phyloP scores from a whole-genome alignment of 2,329 filamentous ascomycete genomes.

The Ceratocystis alfenasii region DNA sequence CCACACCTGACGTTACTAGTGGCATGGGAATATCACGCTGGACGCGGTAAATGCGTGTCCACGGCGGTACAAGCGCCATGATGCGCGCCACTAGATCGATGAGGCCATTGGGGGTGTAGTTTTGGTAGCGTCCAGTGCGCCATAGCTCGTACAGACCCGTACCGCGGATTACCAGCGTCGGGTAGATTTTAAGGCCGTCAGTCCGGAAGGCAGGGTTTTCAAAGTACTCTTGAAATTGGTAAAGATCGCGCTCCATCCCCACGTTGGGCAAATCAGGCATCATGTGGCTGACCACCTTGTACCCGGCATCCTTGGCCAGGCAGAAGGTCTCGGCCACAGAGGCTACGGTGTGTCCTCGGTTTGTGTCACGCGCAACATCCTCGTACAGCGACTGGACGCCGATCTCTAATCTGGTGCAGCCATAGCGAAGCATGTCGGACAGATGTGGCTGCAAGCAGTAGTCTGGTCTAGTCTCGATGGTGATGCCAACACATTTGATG shows the following conservation, averaged over 20 bases:
- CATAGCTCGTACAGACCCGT: slow-evolving; percentile 95
- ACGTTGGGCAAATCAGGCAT: slow-evolving; percentile 98
- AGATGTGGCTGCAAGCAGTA: slow-evolving; percentile 95
- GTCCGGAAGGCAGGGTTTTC: slow-evolving; percentile 93
- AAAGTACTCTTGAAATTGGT: slow-evolving; percentile 96
- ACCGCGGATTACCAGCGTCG: slow-evolving; percentile 89
- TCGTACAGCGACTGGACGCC: slow-evolving; percentile 96
- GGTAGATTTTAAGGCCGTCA: slow-evolving; percentile 95
- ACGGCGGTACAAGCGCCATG: slow-evolving; percentile 82
- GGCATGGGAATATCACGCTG: slow-evolving; percentile 99
- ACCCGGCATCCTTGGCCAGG: slow-evolving; percentile 92
- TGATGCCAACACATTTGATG: slow-evolving; percentile 95
- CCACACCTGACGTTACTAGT: slow-evolving; percentile 92
- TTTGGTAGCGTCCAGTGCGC: slow-evolving; percentile 93
- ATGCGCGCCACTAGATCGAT: slow-evolving; percentile 96
- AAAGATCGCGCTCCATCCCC: slow-evolving; percentile 92
- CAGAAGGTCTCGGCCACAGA: slow-evolving; percentile 94
- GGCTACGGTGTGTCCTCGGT: slow-evolving; percentile 89
- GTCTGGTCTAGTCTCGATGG: slow-evolving; percentile 92
- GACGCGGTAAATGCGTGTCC: slow-evolving; percentile 97
- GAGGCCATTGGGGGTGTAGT: slow-evolving; percentile 94
- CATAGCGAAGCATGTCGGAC: slow-evolving; percentile 92
- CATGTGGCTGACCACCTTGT: slow-evolving; percentile 99
- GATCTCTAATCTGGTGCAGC: slow-evolving; percentile 86
- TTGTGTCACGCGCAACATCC: slow-evolving; percentile 95